Base-by-base conservation (phyloP, 768 basidiomycete species). In the Amanita rubescens region DNA sequence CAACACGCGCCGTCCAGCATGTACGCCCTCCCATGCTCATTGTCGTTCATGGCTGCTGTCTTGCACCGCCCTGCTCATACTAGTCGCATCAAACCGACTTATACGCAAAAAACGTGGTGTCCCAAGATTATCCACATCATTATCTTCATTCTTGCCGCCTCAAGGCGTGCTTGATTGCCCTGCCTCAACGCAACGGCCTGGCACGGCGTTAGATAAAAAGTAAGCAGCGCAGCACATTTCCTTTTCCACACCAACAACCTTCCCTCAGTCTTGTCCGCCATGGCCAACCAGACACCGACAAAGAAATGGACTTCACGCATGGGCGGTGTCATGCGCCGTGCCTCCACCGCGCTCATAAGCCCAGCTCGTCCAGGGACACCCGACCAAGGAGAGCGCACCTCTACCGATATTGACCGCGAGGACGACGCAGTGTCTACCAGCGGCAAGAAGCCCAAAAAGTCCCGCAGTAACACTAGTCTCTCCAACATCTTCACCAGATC, bases 251-350 rank as follows among this genome's bases (percentile, higher is more conserved):
- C 4, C 30, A 14, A 17, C 19, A 5, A 52, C 30, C 51, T 27
- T 51, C 25, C 27, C n/a, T 12, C 42, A 12, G 19, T 38, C 19
- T 3, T 30, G 22, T 42, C 49, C 25, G 14, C 15, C 9, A 52
- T 57, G 43, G 55, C 56, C 17, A 68, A 65, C 63, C 66, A 63
- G 51, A 67, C 60, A 56, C 60, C 67, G 58, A 76, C 71, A 62
- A 71, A 76, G 42, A 72, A 78, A 62, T 82, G 85, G 67, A 67
- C 73, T 17, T 55, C 61, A 37, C 82, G 85, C 47, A 76, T 86
- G 70, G 80, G 80, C 47, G 75, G 72, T 45, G 78, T 71, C 49
- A 72, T 85, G 63, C 77, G 82, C 7, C 80, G 84, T 49, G 77
- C 82, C 3, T 85, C 85, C 15, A 77, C 79, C 3, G 69, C 76